Conservation (phyloP, 2,329 filamentous ascomycete species). For the Penicillium sclerotiorum region DNA sequence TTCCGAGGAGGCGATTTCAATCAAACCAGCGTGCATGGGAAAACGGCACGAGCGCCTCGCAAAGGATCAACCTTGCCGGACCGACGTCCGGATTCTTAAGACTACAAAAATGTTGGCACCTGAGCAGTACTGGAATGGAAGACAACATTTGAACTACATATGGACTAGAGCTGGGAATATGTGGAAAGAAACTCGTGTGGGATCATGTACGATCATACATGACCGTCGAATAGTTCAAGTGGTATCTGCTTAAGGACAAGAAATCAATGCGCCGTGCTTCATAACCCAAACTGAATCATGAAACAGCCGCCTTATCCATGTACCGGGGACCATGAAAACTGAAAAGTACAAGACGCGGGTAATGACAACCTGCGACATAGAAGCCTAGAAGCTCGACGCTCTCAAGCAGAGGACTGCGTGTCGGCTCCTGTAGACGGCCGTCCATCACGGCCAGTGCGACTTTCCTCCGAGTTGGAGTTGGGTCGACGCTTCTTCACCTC, state of each 20-base stretch:
- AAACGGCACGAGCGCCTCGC: constrained; percentile 14
- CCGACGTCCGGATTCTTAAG: neutral
- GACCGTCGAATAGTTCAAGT: too few relatives aligned
- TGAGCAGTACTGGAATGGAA: too few relatives aligned
- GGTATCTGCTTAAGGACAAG: neutral
- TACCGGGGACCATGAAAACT: neutral
- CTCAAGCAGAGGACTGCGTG: neutral
- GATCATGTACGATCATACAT: neutral
- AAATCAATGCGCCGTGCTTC: neutral
- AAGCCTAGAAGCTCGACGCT: neutral
- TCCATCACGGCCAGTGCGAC: constrained; percentile 24
- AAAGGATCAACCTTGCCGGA: too few relatives aligned
- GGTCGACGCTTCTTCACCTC: constrained; percentile 22
- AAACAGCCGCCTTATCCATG: neutral
- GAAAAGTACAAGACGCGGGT: too few relatives aligned
- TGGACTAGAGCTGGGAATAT: neutral
- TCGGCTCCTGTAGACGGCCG: neutral
- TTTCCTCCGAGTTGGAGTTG: constrained; percentile 16
- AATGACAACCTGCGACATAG: too few relatives aligned
- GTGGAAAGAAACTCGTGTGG: neutral
- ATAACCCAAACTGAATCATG: neutral
- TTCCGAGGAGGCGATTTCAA: constrained; percentile 15
- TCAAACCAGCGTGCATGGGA: constrained; percentile 14
- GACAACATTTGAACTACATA: too few relatives aligned
- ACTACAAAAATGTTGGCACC: too few relatives aligned